A percentile compares a stretch with the other conserved stretches of the same genome.
Conservation (phyloP, 805 yeast species). For the Geotrichum ghanense region DNA sequence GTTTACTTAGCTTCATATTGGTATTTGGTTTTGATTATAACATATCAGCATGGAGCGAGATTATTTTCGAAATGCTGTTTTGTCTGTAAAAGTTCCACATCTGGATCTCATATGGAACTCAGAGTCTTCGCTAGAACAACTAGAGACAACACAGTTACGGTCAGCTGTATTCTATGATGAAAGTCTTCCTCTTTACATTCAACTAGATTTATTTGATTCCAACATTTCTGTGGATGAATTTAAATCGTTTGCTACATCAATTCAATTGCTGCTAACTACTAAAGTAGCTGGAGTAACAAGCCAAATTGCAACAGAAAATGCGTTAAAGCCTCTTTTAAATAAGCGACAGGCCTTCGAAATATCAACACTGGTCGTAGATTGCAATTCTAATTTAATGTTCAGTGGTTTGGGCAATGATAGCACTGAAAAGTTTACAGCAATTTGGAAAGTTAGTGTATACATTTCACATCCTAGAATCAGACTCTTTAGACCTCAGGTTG, state of each 20-base stretch:
- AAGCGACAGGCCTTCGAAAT: neutral
- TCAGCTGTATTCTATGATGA: slow-evolving; percentile 13
- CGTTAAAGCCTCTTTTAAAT: neutral
- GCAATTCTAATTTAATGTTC: neutral
- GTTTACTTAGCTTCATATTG: too few species aligned
- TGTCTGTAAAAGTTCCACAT: neutral
- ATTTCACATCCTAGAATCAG: neutral
- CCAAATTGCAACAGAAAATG: neutral
- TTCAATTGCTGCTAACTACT: neutral
- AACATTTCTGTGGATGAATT: neutral
- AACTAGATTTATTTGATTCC: slow-evolving; percentile 2
- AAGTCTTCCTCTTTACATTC: slow-evolving; percentile 8
- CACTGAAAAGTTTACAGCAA: neutral
- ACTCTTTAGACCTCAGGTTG: neutral
- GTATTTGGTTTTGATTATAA: too few species aligned
- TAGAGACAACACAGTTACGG: neutral
- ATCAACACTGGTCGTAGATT: neutral
- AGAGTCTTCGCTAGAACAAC: neutral
- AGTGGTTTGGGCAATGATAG: neutral
- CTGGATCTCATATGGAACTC: too few species aligned
- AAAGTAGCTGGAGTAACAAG: neutral
- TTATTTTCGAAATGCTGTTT: neutral
- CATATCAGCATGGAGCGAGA: neutral
- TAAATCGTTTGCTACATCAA: neutral
- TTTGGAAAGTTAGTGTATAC: neutral